These are phyloP conservation scores for Phaeotremella fagi DNA, from an alignment of 768 basidiomycete genomes.

Conservation along the genomic window DNA sequence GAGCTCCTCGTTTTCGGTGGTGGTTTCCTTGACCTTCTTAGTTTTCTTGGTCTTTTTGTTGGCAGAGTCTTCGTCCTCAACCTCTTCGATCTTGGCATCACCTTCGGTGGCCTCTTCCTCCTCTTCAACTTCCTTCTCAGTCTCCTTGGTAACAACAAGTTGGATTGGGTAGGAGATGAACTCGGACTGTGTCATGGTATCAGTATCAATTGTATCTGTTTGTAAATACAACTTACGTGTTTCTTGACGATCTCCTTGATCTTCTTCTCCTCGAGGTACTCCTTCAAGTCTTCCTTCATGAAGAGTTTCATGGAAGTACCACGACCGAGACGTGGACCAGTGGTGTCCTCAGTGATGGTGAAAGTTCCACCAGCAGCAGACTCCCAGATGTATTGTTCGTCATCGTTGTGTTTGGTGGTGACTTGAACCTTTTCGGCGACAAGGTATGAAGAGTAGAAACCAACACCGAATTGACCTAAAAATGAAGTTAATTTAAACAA, in stretches of 20 bases:
- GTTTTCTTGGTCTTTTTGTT: slow-evolving; percentile 79
- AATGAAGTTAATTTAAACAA: too few relatives aligned
- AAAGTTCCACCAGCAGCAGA: slow-evolving; percentile 99
- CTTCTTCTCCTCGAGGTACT: slow-evolving; percentile 98
- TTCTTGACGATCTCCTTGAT: slow-evolving; percentile 99
- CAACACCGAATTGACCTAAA: slow-evolving; percentile 81
- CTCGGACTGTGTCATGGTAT: slow-evolving; percentile 59
- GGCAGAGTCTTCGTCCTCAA: slow-evolving; percentile 61
- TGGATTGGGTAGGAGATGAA: slow-evolving; percentile 99
- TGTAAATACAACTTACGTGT: slow-evolving; percentile 54
- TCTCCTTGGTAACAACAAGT: slow-evolving; percentile 96
- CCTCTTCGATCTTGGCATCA: slow-evolving; percentile 60
- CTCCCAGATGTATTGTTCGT: slow-evolving; percentile 99
- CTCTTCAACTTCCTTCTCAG: slow-evolving; percentile 78
- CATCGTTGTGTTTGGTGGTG: slow-evolving; percentile 99
- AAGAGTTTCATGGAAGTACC: slow-evolving; percentile 71
- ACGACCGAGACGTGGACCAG: slow-evolving; percentile 85
- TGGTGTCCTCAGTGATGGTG: slow-evolving; percentile 90
- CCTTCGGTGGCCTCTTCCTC: slow-evolving; percentile 80
- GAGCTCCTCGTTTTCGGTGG: slow-evolving; percentile 88
- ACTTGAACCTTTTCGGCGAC: slow-evolving; percentile 98
- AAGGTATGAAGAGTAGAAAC: slow-evolving; percentile 99
- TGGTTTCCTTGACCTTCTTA: slow-evolving; percentile 87
- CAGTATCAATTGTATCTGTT: neutral
- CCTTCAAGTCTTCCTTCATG: slow-evolving; percentile 97